These are phyloP conservation scores for Taxawa tesnikishii DNA, from an alignment of 2,329 filamentous ascomycete species.

Conservation along the genomic window DNA sequence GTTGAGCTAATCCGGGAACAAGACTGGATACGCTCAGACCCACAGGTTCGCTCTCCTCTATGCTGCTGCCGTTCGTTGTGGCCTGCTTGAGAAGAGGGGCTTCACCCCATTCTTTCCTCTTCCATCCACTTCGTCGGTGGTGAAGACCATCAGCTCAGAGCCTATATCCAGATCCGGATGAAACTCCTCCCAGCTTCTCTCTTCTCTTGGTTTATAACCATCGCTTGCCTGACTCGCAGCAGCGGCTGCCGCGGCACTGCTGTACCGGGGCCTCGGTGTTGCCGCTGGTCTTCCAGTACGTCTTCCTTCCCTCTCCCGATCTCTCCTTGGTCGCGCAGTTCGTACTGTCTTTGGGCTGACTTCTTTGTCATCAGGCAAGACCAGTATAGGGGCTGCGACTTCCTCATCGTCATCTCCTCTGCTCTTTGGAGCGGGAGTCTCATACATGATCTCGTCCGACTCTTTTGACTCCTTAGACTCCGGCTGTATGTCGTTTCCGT, in stretches of 20 bases:
- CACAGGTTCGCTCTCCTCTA: too few species aligned
- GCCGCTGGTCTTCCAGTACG: conserved; percentile 27
- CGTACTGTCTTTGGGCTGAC: not conserved
- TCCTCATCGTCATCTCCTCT: conserved; percentile 7
- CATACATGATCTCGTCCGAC: conserved; percentile 1
- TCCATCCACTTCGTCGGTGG: conserved; percentile 76
- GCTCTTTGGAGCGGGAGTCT: conserved; percentile 4
- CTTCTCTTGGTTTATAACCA: conserved; percentile 93
- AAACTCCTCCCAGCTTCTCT: conserved; percentile 95
- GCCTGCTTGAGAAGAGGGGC: conserved; percentile 4
- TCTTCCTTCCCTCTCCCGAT: conserved; percentile 28
- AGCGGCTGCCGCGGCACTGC: conserved; percentile 76
- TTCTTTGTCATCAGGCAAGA: not conserved
- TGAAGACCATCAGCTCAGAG: conserved; percentile 62
- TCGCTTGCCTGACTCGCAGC: conserved; percentile 83
- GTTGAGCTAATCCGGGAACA: too few species aligned
- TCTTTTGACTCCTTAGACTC: conserved; percentile 18
- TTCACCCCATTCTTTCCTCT: conserved; percentile 23
- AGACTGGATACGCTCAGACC: too few species aligned
- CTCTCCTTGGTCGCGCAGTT: conserved; percentile 12
- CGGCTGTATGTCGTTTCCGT: conserved; percentile 50
- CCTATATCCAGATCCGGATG: conserved; percentile 92
- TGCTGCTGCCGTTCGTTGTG: conserved; percentile 4
- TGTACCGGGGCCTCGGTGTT: conserved; percentile 55
- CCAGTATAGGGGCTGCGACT: conserved; percentile 4